Evolutionary conservation across 805 yeast genomes (phyloP).

Genomic region (Maudiozyma turicensis): DNA sequence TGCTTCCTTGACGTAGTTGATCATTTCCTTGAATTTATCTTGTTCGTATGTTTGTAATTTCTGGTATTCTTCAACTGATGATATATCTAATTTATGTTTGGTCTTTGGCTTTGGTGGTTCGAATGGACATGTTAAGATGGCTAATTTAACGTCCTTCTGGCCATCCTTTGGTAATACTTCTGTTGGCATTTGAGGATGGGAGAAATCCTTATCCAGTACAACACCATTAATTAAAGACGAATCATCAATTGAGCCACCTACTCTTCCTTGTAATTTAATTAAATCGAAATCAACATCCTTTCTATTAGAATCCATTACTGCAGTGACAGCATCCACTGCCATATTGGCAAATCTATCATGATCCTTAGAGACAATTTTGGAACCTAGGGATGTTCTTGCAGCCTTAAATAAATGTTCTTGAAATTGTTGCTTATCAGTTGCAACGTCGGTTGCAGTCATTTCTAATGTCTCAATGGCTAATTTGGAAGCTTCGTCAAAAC

Average conservation of each 20-base stretch:
- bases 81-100: slow-evolving; percentile 89
- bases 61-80: slow-evolving; percentile 88
- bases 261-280: slow-evolving; percentile 89
- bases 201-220: slow-evolving; percentile 88
- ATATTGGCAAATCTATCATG: slow-evolving; percentile 91
- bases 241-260: slow-evolving; percentile 88
- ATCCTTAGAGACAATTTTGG: slow-evolving; percentile 88
- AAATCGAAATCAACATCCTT: slow-evolving; percentile 95
- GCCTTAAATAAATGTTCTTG: slow-evolving; percentile 64
- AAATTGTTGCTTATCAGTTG: slow-evolving; percentile 22
- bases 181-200: slow-evolving; percentile 98
- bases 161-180: slow-evolving; percentile 33
- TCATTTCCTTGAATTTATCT: slow-evolving; percentile 85
- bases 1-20: slow-evolving; percentile 67
- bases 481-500: slow-evolving; percentile 94
- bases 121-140: slow-evolving; percentile 95
- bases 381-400: slow-evolving; percentile 89
- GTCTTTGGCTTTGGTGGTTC: slow-evolving; percentile 99
- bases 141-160: slow-evolving; percentile 65
- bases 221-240: slow-evolving; percentile 84
- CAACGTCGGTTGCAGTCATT: slow-evolving; percentile 52
- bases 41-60: slow-evolving; percentile 88
- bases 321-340: slow-evolving; percentile 92
- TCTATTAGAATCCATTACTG: slow-evolving; percentile 86
- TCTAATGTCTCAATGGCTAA: slow-evolving; percentile 77